Conservation (phyloP, 2,329 filamentous ascomycete species). For the Magnaporthiopsis rhizophila region DNA sequence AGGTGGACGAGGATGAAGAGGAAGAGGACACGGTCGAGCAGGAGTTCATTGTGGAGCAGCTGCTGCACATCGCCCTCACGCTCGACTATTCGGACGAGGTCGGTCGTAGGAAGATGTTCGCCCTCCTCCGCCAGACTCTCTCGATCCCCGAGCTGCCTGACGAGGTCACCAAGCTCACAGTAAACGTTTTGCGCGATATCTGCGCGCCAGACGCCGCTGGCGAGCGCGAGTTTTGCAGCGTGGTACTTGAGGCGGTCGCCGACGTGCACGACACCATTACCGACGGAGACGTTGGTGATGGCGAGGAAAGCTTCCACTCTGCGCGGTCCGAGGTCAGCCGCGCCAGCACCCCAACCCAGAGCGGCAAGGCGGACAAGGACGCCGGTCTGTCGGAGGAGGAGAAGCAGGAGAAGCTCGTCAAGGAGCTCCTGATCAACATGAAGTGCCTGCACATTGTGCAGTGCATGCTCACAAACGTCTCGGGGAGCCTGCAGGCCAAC, state of each 20-base stretch:
- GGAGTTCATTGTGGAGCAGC: constrained; percentile 92
- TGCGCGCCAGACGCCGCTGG: constrained; percentile 68
- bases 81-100: constrained; percentile 98
- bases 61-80: constrained; percentile 84
- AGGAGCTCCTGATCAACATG: constrained; percentile 94
- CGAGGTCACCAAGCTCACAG: constrained; percentile 79
- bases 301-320: constrained; percentile 85
- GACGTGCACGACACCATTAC: constrained; percentile 94
- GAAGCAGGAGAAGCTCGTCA: constrained; percentile 66
- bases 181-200: constrained; percentile 74
- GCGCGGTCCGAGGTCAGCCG: constrained; percentile 77
- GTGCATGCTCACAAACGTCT: constrained; percentile 92
- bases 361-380: constrained; percentile 24
- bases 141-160: constrained; percentile 84
- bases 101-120: constrained; percentile 91
- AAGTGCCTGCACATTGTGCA: constrained; percentile 96
- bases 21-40: constrained; percentile 82
- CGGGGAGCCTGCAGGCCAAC: constrained; percentile 80
- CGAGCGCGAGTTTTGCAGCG: constrained; percentile 74
- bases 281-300: constrained; percentile 50
- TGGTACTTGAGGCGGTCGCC: constrained; percentile 87
- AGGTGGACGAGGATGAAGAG: constrained; percentile 53
- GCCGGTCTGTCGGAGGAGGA: constrained; percentile 49
- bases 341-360: constrained; percentile 46
- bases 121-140: constrained; percentile 75